phyloP scores from a whole-genome alignment of 352 stramenopile species.

The Globisporangium polare region DNA sequence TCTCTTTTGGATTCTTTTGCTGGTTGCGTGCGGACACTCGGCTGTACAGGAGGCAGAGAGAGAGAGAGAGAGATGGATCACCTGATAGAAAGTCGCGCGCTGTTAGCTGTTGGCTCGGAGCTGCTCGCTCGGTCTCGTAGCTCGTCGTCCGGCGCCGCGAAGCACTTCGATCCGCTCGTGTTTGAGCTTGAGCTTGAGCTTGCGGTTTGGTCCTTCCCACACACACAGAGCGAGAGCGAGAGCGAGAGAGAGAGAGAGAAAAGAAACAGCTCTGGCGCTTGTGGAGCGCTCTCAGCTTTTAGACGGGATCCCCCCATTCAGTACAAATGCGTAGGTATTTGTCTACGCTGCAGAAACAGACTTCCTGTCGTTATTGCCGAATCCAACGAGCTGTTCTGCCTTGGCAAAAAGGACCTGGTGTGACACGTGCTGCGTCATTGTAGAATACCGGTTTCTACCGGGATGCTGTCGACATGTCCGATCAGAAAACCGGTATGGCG shows the following conservation, averaged over 20 bases:
- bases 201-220: slow-evolving; percentile 4
- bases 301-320: neutral
- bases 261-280: slow-evolving; percentile 3
- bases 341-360: neutral
- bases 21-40: neutral
- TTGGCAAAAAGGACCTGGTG: neutral
- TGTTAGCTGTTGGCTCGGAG: neutral
- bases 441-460: neutral
- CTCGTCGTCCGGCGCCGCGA: neutral
- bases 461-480: neutral
- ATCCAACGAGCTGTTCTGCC: neutral
- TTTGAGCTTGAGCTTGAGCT: neutral
- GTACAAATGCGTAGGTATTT: neutral
- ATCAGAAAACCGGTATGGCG: neutral
- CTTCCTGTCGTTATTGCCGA: neutral
- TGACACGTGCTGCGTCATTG: slow-evolving; percentile 1
- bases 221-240: too few relatives aligned
- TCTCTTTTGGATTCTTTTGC: neutral
- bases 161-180: neutral
- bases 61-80: neutral
- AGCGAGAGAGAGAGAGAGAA: slow-evolving; percentile 3
- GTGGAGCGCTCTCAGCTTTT: neutral
- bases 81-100: neutral
- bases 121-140: neutral
- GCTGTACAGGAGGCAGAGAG: neutral